Base-by-base conservation (phyloP, 75 land plant species). In the Picea glauca region DNA sequence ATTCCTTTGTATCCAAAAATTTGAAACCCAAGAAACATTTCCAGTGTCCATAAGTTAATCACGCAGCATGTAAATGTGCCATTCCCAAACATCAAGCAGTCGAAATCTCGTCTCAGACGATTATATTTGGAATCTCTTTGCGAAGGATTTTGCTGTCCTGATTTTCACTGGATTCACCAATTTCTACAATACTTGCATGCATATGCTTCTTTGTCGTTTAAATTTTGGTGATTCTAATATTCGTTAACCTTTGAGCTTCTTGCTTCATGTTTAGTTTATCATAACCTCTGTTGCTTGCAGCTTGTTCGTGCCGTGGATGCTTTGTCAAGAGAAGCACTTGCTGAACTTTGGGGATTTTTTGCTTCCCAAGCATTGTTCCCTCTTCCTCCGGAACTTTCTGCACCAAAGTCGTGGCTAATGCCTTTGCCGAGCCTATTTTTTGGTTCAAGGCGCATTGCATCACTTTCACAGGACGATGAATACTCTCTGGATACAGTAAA, bases 251-350 rank as follows among this genome's bases (percentile, higher is more conserved):
- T 43, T 17, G 1, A 20, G 6, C 50, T 70, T 8, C 73, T 38
- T 70, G 11, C 50, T 38, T 67, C 72, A 13, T 7, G 32, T 17
- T 40, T 40, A 40, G 43, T 40, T 40, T 5, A 40, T 4, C 43
- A 40, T 74, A 54, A 50, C 15, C 74, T 54, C 43, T 26, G 58
- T 80, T 72, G n/a, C 43, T 60, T 81, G 62, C 81, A 87, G 89
- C 80, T 87, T 72, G 89, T 85, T 13, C 79, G 87, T 26, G 74
- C 81, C 23, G 87, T 87, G 32, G 89, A 87, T 87, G 89, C 89
- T 58, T 79, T 87, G 60, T 87, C 89, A 62, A 77, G 89, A 61
- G 87, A 78, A 68, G 89, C 89, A 46, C 74, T 82, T 31, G 81
- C 87, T 11, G 87, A 87, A 63, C 68, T 87, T 17, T 87, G 89